These are phyloP conservation scores for Nicotiana tabacum DNA, from an alignment of 257 asterid species.

Conservation along the genomic window DNA sequence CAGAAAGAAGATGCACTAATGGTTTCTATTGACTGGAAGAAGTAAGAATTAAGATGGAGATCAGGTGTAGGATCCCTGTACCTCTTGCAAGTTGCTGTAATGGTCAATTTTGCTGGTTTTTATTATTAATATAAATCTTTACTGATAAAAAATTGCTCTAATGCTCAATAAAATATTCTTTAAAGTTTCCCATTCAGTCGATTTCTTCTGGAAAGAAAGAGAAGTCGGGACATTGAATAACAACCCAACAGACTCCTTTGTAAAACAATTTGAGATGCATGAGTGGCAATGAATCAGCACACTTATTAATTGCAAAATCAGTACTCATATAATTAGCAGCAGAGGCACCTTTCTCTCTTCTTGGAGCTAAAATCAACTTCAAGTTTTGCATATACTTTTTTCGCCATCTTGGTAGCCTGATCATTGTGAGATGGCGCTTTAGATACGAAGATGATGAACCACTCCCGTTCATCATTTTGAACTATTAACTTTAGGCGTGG, in stretches of 20 bases:
- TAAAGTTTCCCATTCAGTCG: background rate
- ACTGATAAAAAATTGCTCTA: too few species aligned
- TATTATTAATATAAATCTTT: too few species aligned
- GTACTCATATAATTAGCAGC: background rate
- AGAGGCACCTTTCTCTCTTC: constrained; percentile 86
- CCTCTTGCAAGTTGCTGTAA: background rate
- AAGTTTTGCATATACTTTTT: constrained; percentile 84
- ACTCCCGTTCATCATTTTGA: constrained; percentile 97
- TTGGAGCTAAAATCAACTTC: constrained; percentile 97
- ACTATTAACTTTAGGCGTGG: constrained; percentile 96
- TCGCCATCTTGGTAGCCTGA: constrained; percentile 97
- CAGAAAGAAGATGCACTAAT: background rate
- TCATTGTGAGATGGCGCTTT: constrained; percentile 94
- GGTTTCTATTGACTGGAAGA: background rate
- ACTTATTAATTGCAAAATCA: background rate
- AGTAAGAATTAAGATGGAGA: background rate
- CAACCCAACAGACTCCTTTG: background rate
- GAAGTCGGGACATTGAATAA: background rate
- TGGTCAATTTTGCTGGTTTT: background rate
- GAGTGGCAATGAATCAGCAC: background rate
- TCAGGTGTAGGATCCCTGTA: background rate
- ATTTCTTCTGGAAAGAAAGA: constrained; percentile 1
- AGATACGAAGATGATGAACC: constrained; percentile 92
- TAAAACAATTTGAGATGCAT: background rate
- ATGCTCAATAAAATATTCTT: background rate